phyloP scores from a whole-genome alignment of 2,329 filamentous ascomycete genomes.

The Venturia asperata region DNA sequence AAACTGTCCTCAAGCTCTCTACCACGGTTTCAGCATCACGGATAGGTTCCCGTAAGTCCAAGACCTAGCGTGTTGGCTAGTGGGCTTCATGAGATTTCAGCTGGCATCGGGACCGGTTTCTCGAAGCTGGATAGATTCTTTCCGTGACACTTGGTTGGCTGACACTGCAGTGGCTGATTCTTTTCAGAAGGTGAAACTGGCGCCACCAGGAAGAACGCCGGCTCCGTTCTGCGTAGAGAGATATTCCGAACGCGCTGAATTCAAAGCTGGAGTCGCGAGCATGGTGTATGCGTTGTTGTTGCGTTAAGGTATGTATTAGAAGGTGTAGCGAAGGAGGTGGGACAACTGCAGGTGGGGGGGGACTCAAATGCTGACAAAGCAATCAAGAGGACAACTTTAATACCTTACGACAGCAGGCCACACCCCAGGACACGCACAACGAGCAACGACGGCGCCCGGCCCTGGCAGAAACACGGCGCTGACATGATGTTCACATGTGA shows the following conservation, averaged over 20 bases:
- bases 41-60: background rate
- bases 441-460: background rate
- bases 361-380: too few relatives aligned
- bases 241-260: background rate
- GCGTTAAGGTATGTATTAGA: background rate
- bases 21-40: conserved; percentile 1
- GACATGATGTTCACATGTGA: background rate
- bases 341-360: too few relatives aligned
- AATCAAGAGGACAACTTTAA: too few relatives aligned
- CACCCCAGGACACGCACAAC: background rate
- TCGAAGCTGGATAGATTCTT: conserved; percentile 12
- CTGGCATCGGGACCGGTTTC: background rate
- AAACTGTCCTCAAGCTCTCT: conserved; percentile 1
- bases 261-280: background rate
- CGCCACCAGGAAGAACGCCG: background rate
- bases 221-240: background rate
- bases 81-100: background rate
- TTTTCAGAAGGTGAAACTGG: background rate
- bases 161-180: background rate
- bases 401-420: too few relatives aligned
- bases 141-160: background rate
- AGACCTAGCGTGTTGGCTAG: background rate
- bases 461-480: background rate
- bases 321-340: too few relatives aligned
- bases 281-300: background rate